Evolutionary conservation across 1,139 yeast genomes (phyloP), one percentile per base, ranked within the genome.

Genomic region (Taiozyma onychis): DNA sequence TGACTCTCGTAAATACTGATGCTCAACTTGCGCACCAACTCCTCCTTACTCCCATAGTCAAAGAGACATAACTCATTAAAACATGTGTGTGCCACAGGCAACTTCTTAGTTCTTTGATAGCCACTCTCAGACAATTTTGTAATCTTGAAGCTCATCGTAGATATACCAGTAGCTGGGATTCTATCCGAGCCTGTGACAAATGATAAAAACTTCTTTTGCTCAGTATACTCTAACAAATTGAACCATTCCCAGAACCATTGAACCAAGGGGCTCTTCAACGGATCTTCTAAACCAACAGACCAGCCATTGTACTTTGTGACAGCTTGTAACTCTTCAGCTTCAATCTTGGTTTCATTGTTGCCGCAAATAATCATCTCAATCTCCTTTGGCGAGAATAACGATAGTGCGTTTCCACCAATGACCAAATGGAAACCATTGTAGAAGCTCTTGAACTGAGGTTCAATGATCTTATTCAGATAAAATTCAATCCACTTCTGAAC

Each of bases 171-270:
- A 0, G 97, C 96, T 0, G 98, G 98, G 13, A 93, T 76, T 45
- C 97, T 71, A 62, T 90, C 97, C 1, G 96, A 84, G 0, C 98
- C 97, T 0, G 97, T 90, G 6, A 91, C 83, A 67, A 93, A 93
- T 35, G 77, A 74, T 42, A 93, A 69, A 41, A 91, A 70, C 57
- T 77, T 78, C 57, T 82, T 80, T 58, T 88, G 95, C 34, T 76
- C 69, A 1, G 56, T 59, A 43, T 71, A 70, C 2, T 72, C 66
- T 57, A 85, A 68, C 6, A 65, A 60, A 13, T 69, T 69, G 56
- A 90, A 74, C 63, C 80, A 80, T 24, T 83, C 81, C 98, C 98
- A 93, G 63, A 93, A 88, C 97, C 98, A 91, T 35, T 62, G 52
- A 4, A 89, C 73, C 0, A 81, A 71, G 0, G 57, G 52, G 6